Percentiles rank a stretch among this genome's conserved stretches.
phyloP scores from a whole-genome alignment of 495 filamentous ascomycete genomes.

The Podospora bellae-mahoneyi region DNA sequence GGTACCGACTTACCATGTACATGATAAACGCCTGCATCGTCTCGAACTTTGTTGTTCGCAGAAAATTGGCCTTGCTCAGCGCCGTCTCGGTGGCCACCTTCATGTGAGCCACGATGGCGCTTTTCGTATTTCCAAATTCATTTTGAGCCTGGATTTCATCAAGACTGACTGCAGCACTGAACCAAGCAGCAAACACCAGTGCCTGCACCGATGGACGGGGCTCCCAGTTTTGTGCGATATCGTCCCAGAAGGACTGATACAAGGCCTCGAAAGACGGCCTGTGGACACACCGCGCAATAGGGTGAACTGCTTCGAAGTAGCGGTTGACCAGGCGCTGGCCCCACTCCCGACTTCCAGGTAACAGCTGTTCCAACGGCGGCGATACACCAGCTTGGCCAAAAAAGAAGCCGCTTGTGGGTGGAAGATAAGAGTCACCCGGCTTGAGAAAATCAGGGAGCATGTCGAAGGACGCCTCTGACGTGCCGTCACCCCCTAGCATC shows the following conservation, averaged over 20 bases:
- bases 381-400: slow-evolving; percentile 52
- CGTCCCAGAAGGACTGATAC: slow-evolving; percentile 62
- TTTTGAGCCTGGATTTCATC: slow-evolving; percentile 47
- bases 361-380: slow-evolving; percentile 51
- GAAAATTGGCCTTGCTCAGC: slow-evolving; percentile 62
- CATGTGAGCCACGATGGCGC: slow-evolving; percentile 54
- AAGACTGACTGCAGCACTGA: slow-evolving; percentile 65
- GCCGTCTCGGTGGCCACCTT: slow-evolving; percentile 62
- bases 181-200: slow-evolving; percentile 61
- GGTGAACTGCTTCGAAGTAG: slow-evolving; percentile 65
- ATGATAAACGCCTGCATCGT: slow-evolving; percentile 72
- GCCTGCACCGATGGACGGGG: slow-evolving; percentile 62
- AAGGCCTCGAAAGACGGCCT: slow-evolving; percentile 58
- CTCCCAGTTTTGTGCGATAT: slow-evolving; percentile 52
- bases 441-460: slow-evolving; percentile 44
- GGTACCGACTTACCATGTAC: slow-evolving; percentile 56
- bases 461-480: slow-evolving; percentile 18
- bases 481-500: neutral
- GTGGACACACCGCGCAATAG: slow-evolving; percentile 62
- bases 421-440: slow-evolving; percentile 52
- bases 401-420: slow-evolving; percentile 64
- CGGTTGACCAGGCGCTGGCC: slow-evolving; percentile 58
- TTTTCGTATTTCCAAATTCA: slow-evolving; percentile 51
- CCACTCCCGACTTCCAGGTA: slow-evolving; percentile 45
- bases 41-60: slow-evolving; percentile 66